phyloP scores from a whole-genome alignment of 352 stramenopile species.

The Aphanomyces euteiches region DNA sequence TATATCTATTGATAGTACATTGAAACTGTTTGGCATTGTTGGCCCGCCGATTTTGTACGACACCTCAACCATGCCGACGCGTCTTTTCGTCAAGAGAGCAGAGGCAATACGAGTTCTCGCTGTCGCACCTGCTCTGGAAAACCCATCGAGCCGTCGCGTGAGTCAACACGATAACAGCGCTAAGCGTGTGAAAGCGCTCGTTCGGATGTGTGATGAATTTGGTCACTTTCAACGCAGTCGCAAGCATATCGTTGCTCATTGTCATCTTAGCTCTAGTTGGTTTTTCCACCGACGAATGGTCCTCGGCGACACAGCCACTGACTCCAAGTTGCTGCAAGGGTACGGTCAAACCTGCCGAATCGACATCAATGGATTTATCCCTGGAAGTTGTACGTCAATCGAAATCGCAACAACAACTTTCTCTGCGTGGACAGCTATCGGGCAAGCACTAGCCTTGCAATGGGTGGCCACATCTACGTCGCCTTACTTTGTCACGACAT shows the following conservation, averaged over 20 bases:
- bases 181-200: too few relatives aligned
- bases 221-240: too few relatives aligned
- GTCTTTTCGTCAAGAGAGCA: too few relatives aligned
- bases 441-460: background rate
- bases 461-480: background rate
- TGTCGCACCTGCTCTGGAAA: too few relatives aligned
- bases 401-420: constrained; percentile 15
- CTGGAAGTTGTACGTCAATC: background rate
- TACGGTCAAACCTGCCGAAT: constrained; percentile 18
- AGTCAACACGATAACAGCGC: too few relatives aligned
- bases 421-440: constrained; percentile 6
- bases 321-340: background rate
- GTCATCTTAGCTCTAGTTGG: background rate
- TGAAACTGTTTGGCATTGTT: too few relatives aligned
- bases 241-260: background rate
- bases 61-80: too few relatives aligned
- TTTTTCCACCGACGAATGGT: constrained; percentile 14
- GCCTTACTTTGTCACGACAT: constrained; percentile 12
- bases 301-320: constrained; percentile 9
- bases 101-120: too few relatives aligned
- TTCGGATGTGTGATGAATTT: too few relatives aligned
- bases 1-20: too few relatives aligned
- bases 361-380: background rate
- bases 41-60: too few relatives aligned
- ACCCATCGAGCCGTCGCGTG: too few relatives aligned